Percentiles rank a stretch among this genome's conserved stretches.
phyloP scores from a whole-genome alignment of 192 early-diverging fungal genomes.

The Coemansia sp. region DNA sequence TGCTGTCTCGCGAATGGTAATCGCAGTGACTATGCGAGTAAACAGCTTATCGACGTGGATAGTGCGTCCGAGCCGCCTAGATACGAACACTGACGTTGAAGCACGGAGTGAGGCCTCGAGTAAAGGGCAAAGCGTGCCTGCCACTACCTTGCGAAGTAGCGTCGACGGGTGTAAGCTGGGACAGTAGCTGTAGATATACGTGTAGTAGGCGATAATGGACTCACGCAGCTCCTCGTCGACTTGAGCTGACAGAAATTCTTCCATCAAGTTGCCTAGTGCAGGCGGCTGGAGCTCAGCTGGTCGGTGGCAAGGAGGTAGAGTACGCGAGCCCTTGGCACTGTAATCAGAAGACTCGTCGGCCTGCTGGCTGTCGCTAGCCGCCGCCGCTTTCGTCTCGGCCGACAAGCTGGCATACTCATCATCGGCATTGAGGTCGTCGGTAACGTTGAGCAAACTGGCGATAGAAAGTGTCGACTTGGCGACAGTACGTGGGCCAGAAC shows the following conservation, averaged over 20 bases:
- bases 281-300: conserved; percentile 15
- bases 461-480: conserved; percentile 14
- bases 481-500: background rate
- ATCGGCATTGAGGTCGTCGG: background rate
- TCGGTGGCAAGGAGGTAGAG: conserved; percentile 8
- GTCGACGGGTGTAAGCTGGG: conserved; percentile 44
- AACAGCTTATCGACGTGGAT: conserved; percentile 21
- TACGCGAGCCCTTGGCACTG: background rate
- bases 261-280: conserved; percentile 3
- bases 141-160: conserved; percentile 31
- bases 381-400: background rate
- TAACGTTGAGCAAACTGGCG: conserved; percentile 32
- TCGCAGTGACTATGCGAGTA: conserved; percentile 13
- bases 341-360: background rate
- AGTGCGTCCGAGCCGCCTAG: conserved; percentile 2
- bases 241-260: conserved; percentile 11
- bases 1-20: conserved; percentile 3
- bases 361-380: background rate
- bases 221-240: conserved; percentile 26
- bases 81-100: conserved; percentile 19
- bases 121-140: conserved; percentile 16
- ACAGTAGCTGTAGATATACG: conserved; percentile 36
- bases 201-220: conserved; percentile 28
- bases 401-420: background rate
- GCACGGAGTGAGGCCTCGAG: conserved; percentile 33